Percentiles rank a stretch among this genome's conserved stretches.
Evolutionary conservation across 1,139 yeast genomes (phyloP).

Genomic region (Entelexis paramagnoliae): DNA sequence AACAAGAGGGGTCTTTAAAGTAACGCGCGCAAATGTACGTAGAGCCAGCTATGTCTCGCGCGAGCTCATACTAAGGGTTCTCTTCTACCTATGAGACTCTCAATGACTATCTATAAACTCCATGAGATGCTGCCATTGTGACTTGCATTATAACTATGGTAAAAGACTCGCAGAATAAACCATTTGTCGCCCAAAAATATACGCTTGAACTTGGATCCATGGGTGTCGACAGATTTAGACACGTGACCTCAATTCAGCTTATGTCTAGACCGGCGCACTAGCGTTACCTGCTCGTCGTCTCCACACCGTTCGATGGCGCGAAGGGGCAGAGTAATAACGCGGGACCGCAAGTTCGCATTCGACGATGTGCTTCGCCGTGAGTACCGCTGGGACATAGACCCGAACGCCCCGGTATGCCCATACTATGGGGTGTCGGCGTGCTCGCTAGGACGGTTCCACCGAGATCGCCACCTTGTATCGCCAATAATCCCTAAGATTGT

Average conservation of each 20-base stretch:
- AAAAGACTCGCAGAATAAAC: too few relatives aligned
- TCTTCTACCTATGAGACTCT: too few relatives aligned
- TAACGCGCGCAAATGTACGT: too few relatives aligned
- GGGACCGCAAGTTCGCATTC: constrained; percentile 51
- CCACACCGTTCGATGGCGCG: background rate
- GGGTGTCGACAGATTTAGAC: too few relatives aligned
- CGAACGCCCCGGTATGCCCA: constrained; percentile 83
- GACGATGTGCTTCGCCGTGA: constrained; percentile 76
- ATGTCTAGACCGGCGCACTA: background rate
- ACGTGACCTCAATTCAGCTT: background rate
- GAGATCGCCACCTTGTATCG: constrained; percentile 77
- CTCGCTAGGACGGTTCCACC: constrained; percentile 76
- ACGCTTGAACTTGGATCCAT: too few relatives aligned
- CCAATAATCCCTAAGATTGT: constrained; percentile 78
- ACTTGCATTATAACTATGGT: too few relatives aligned
- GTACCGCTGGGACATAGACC: constrained; percentile 73
- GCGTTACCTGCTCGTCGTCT: background rate
- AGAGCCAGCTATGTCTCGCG: too few relatives aligned
- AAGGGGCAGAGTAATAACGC: constrained; percentile 12
- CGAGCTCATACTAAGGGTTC: too few relatives aligned
- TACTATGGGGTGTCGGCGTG: constrained; percentile 66
- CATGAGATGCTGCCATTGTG: too few relatives aligned
- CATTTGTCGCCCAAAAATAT: too few relatives aligned
- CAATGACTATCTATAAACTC: too few relatives aligned
- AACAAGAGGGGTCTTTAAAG: too few relatives aligned